Conservation (phyloP, 2,329 filamentous ascomycete genomes). For the Xylariales sp. region DNA sequence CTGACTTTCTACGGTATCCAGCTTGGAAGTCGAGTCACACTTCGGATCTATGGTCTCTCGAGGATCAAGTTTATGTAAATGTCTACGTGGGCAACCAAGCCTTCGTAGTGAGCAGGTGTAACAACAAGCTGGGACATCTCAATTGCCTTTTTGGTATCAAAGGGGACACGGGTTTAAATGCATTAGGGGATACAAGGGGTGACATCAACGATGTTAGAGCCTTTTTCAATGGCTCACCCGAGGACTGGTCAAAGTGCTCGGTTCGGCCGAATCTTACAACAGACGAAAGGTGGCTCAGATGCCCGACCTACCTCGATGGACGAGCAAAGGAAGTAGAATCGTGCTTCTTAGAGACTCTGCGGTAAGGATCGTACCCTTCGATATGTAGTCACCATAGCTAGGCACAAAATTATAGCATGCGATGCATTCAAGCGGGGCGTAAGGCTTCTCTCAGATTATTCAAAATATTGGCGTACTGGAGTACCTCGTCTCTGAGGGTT, state of each 20-base stretch:
- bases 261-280: constrained; percentile 1
- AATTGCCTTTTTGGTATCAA: constrained; percentile 8
- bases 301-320: constrained; percentile 10
- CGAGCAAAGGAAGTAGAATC: neutral
- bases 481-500: constrained; percentile 5
- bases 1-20: constrained; percentile 9
- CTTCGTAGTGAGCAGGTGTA: constrained; percentile 8
- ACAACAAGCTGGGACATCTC: constrained; percentile 1
- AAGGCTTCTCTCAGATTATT: constrained; percentile 10
- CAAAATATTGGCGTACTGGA: constrained; percentile 10
- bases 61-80: constrained; percentile 5
- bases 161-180: constrained; percentile 9
- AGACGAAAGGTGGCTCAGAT: constrained; percentile 10
- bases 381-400: too few relatives aligned
- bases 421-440: constrained; percentile 10
- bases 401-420: constrained; percentile 6
- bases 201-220: constrained; percentile 5
- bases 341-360: constrained; percentile 9
- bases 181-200: constrained; percentile 7
- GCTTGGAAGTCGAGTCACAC: neutral
- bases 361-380: too few relatives aligned
- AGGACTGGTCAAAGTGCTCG: constrained; percentile 5
- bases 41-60: constrained; percentile 2
- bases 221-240: constrained; percentile 4
- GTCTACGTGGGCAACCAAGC: constrained; percentile 7